Base-by-base conservation (phyloP, 306 rosid genomes). In the Rosa persica region DNA sequence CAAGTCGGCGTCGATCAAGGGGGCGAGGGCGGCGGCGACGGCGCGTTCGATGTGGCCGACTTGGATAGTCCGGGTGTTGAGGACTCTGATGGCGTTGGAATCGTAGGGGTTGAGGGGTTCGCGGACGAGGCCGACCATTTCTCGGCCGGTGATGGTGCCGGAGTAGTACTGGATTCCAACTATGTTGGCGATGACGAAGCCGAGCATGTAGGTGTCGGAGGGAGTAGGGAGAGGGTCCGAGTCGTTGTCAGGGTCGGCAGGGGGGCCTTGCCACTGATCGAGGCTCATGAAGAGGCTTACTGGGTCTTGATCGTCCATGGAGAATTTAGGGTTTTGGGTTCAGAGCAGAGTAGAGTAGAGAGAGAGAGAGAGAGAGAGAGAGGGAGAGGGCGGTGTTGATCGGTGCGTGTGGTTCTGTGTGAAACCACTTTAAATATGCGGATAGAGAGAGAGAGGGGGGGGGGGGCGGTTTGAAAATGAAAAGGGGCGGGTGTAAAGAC, bases 31-130 rank as follows among this genome's bases (percentile, higher is more conserved):
- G 36, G 89, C 86, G 7, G 94, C 90, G 19, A 79, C 91, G 23
- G 77, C 0, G 80, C 91, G 89, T 30, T 89, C 94, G 30, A 93
- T 82, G 78, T 86, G 85, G 5, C 95, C 97, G 48, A 89, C 91
- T 71, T 86, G 88, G 43, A 67, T 44, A 7, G 73, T 49, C 11
- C 86, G 78, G 5, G 90, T 89, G 86, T 89, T 88, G 77, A 87
- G 69, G 20, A 89, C 97, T 60, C 74, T 83, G 79, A 93, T 91
- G 81, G 98, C 95, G 88, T 91, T 85, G 0, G 88, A 4, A 46
- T 91, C 97, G 84, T 83, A 47, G 0, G 83, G 80, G 57, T 93
- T 91, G 48, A 82, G 83, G 12, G 97, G 92, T n/a, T 93, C 97
- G 1, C 98, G 92, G 20, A 87, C 76, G 0, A 93, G 83, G 61